These are phyloP conservation scores for Xylaria telfairii DNA, from an alignment of 495 filamentous ascomycete genomes.

Conservation along the genomic window DNA sequence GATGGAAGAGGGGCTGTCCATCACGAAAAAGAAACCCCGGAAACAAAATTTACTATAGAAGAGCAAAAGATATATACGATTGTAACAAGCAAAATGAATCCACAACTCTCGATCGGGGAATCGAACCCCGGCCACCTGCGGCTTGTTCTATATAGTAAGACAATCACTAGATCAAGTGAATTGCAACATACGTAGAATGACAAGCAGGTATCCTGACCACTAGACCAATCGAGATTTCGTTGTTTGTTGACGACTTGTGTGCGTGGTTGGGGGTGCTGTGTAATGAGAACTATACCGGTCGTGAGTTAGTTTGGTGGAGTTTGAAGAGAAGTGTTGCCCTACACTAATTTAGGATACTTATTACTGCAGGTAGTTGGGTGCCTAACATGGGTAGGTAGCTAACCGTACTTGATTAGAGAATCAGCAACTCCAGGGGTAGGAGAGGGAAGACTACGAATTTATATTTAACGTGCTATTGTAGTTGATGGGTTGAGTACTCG, in stretches of 20 bases:
- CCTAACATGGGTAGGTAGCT: no score
- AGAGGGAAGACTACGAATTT: no score
- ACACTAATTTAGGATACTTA: background rate
- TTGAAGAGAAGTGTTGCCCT: background rate
- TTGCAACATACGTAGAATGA: background rate
- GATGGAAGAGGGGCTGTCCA: no score
- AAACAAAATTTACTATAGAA: no score
- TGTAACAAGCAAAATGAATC: background rate
- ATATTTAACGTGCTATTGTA: no score
- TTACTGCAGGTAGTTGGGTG: no score
- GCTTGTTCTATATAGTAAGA: background rate
- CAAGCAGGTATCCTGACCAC: no score
- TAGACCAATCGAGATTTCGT: conserved; percentile 26
- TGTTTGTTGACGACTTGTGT: background rate
- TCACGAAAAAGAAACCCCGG: no score
- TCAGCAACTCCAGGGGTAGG: no score
- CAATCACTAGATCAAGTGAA: background rate
- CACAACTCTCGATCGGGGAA: conserved; percentile 46
- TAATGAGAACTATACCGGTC: background rate
- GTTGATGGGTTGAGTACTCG: no score
- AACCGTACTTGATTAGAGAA: no score
- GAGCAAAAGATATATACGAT: background rate
- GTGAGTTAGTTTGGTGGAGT: conserved; percentile 1
- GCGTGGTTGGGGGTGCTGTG: background rate
- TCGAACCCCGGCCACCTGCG: conserved; percentile 52